phyloP scores from a whole-genome alignment of 768 basidiomycete genomes.

The Mycena sanguinolenta region DNA sequence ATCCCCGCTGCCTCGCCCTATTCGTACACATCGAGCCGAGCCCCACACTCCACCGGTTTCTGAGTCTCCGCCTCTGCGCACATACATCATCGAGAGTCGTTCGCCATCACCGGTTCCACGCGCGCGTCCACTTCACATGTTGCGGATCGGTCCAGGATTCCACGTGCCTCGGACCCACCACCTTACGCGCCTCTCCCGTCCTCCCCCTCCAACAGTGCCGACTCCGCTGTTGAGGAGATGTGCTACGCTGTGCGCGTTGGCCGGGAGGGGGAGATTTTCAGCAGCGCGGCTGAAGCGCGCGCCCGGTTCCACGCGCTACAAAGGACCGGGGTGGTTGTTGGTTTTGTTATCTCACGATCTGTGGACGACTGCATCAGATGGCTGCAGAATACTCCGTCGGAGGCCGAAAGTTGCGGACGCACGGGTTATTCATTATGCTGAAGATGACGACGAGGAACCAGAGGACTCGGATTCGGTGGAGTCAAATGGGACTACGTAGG shows the following conservation, averaged over 20 bases:
- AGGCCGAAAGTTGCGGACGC: background rate
- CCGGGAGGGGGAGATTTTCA: background rate
- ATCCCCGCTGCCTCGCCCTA: too few relatives aligned
- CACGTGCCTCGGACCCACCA: background rate
- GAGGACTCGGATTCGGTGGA: too few relatives aligned
- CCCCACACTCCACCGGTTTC: too few relatives aligned
- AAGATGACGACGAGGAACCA: background rate
- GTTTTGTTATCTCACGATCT: background rate
- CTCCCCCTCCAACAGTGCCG: too few relatives aligned
- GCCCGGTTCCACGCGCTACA: background rate
- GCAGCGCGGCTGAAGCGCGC: background rate
- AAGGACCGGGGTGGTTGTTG: background rate
- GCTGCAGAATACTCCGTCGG: background rate
- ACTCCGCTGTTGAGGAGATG: too few relatives aligned
- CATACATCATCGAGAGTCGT: background rate
- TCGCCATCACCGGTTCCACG: background rate
- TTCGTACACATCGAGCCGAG: too few relatives aligned
- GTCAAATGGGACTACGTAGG: too few relatives aligned
- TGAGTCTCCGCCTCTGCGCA: too few relatives aligned
- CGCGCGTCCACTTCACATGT: too few relatives aligned
- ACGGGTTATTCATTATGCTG: background rate
- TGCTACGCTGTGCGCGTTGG: background rate
- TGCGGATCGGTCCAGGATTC: background rate
- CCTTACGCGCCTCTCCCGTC: background rate
- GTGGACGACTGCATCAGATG: background rate